Percentiles rank a stretch among this genome's conserved stretches.
These are phyloP conservation scores for Hermanozyma aechmeae DNA, from an alignment of 805 yeast genomes.

Conservation along the genomic window DNA sequence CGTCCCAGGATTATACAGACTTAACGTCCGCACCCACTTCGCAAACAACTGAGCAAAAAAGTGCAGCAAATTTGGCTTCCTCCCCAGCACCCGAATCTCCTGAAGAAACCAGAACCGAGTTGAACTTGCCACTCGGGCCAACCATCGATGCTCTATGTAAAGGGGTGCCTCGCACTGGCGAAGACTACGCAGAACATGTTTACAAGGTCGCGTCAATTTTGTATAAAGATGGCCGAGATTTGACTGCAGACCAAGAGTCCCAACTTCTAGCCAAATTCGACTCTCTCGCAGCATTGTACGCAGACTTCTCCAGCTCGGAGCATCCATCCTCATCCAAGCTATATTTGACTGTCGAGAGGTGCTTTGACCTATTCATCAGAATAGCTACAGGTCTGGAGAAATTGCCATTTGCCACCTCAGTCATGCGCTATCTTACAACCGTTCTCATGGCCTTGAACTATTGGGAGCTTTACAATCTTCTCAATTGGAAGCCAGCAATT, in stretches of 20 bases:
- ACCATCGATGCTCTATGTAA: conserved; percentile 15
- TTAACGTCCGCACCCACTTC: no score
- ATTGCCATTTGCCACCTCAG: conserved; percentile 22
- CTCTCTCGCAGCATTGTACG: conserved; percentile 15
- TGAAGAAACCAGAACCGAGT: no score
- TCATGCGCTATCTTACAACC: conserved; percentile 28
- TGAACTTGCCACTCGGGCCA: background rate
- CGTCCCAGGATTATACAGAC: no score
- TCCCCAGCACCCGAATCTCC: no score
- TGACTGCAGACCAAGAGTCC: conserved; percentile 2
- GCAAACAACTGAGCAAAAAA: no score
- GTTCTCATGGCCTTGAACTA: conserved; percentile 29
- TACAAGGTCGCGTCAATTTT: conserved; percentile 20
- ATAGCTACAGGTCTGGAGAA: conserved; percentile 21
- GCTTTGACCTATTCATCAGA: conserved; percentile 29
- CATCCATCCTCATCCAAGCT: conserved; percentile 23
- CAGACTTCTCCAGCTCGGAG: conserved; percentile 10
- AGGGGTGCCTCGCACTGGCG: conserved; percentile 20
- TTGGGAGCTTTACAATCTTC: conserved; percentile 35
- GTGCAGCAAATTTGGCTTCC: no score
- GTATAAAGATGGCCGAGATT: conserved; percentile 8
- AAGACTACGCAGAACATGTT: conserved; percentile 30
- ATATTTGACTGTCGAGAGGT: conserved; percentile 25
- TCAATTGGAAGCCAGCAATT: conserved; percentile 33
- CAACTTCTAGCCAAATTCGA: conserved; percentile 16